Percentiles rank a stretch among this genome's conserved stretches.
phyloP scores from a whole-genome alignment of 2,329 filamentous ascomycete species.

The Apiospora aurea region DNA sequence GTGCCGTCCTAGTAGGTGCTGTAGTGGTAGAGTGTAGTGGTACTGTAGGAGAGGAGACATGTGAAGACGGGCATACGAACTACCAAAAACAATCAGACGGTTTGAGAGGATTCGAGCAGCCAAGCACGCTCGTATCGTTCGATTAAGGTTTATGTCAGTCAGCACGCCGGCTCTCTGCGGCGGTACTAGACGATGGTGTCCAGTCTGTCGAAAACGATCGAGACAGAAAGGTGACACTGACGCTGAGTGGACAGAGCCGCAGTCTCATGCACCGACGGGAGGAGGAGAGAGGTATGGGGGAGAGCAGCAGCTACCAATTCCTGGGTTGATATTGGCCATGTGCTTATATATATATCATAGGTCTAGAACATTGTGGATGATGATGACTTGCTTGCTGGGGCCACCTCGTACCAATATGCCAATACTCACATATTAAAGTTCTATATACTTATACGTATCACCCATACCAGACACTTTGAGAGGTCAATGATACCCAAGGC shows the following conservation, averaged over 20 bases:
- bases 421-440: not conserved
- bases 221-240: not conserved
- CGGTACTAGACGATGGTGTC: not conserved
- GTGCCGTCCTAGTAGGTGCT: not conserved
- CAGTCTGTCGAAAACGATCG: not conserved
- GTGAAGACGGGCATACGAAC: not conserved
- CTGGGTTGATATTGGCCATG: not conserved
- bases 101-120: constrained; percentile 9
- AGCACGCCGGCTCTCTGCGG: constrained; percentile 12
- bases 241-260: not conserved
- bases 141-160: constrained; percentile 20
- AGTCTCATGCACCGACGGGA: constrained; percentile 1
- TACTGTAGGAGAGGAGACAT: not conserved
- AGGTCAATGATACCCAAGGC: constrained; percentile 8
- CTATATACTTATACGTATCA: not conserved
- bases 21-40: too few species aligned
- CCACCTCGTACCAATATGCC: not conserved
- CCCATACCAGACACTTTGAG: not conserved
- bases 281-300: not conserved
- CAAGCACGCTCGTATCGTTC: not conserved
- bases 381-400: not conserved
- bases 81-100: not conserved
- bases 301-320: not conserved
- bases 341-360: constrained; percentile 16
- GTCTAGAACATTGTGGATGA: constrained; percentile 16